These are phyloP conservation scores for Eucalyptus pauciflora DNA, from an alignment of 345 rosid species.

Conservation along the genomic window DNA sequence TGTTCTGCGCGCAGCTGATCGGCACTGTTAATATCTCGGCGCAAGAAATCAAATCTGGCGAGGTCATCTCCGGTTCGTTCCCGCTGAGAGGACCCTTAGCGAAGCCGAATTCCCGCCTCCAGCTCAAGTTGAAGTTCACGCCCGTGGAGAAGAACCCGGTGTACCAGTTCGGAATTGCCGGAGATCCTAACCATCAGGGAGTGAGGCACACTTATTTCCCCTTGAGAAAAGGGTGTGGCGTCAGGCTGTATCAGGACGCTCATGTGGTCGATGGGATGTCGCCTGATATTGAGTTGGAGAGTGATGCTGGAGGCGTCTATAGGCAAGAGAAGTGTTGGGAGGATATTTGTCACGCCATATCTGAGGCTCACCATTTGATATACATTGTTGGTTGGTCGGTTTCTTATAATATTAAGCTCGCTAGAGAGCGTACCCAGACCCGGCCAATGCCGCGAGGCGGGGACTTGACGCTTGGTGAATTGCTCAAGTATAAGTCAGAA, in stretches of 20 bases:
- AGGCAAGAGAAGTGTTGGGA: slow-evolving; percentile 74
- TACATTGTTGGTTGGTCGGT: slow-evolving; percentile 96
- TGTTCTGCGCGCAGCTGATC: slow-evolving; percentile 65
- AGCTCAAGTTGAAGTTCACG: slow-evolving; percentile 55
- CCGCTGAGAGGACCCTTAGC: slow-evolving; percentile 35
- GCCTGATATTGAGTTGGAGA: slow-evolving; percentile 25
- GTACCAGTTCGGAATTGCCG: slow-evolving; percentile 45
- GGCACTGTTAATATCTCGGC: slow-evolving; percentile 54
- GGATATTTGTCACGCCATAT: slow-evolving; percentile 76
- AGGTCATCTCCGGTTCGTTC: slow-evolving; percentile 44
- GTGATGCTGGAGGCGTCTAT: slow-evolving; percentile 32
- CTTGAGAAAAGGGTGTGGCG: slow-evolving; percentile 48
- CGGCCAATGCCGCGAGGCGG: slow-evolving; percentile 66
- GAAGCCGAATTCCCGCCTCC: slow-evolving; percentile 39
- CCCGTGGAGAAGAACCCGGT: slow-evolving; percentile 39
- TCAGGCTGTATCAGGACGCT: slow-evolving; percentile 87
- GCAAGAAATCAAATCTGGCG: slow-evolving; percentile 16
- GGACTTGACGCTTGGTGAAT: slow-evolving; percentile 75
- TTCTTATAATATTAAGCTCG: slow-evolving; percentile 60
- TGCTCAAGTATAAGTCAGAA: slow-evolving; percentile 85
- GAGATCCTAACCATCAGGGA: neutral
- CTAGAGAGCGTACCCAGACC: slow-evolving; percentile 64
- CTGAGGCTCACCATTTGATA: slow-evolving; percentile 91
- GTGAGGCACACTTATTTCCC: slow-evolving; percentile 73
- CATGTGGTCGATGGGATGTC: slow-evolving; percentile 40